A percentile compares a stretch with the other conserved stretches of the same genome.
Conservation (phyloP, 2,329 filamentous ascomycete genomes). For the Hypoxylon sp. region DNA sequence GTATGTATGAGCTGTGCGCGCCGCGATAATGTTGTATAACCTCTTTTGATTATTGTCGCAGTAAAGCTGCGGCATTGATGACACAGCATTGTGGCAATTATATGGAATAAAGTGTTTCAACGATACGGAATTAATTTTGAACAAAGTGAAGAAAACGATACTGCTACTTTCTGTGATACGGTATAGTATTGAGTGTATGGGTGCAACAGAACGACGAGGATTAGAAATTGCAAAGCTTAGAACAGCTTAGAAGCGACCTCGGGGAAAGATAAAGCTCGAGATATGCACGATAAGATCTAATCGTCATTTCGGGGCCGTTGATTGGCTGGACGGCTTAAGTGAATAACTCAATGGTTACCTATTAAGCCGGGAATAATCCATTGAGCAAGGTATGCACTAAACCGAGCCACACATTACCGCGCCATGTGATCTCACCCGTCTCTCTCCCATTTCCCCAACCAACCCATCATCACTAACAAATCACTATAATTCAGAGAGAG, state of each 20-base stretch:
- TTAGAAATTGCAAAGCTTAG: conserved; percentile 15
- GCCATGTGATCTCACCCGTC: no score
- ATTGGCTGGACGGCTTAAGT: conserved; percentile 31
- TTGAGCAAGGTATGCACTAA: conserved; percentile 27
- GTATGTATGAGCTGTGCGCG: conserved; percentile 28
- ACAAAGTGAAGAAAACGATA: background rate
- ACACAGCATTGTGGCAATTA: conserved; percentile 43
- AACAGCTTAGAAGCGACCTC: conserved; percentile 5
- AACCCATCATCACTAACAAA: no score
- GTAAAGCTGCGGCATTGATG: conserved; percentile 45
- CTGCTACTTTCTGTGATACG: background rate
- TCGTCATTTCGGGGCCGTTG: conserved; percentile 17
- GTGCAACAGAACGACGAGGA: background rate
- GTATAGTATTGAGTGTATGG: conserved; percentile 1
- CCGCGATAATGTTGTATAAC: conserved; percentile 30
- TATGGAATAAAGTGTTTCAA: background rate
- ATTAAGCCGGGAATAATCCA: conserved; percentile 27
- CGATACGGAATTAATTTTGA: background rate
- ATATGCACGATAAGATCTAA: conserved; percentile 27
- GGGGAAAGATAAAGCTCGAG: background rate
- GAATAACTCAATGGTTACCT: conserved; percentile 1
- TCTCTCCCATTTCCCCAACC: no score
- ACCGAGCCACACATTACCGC: background rate
- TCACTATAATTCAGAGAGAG: no score
- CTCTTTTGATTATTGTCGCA: conserved; percentile 39